Percentiles rank a stretch among this genome's conserved stretches.
phyloP scores from a whole-genome alignment of 2,329 filamentous ascomycete genomes.

The Monosporascus cannonballus region DNA sequence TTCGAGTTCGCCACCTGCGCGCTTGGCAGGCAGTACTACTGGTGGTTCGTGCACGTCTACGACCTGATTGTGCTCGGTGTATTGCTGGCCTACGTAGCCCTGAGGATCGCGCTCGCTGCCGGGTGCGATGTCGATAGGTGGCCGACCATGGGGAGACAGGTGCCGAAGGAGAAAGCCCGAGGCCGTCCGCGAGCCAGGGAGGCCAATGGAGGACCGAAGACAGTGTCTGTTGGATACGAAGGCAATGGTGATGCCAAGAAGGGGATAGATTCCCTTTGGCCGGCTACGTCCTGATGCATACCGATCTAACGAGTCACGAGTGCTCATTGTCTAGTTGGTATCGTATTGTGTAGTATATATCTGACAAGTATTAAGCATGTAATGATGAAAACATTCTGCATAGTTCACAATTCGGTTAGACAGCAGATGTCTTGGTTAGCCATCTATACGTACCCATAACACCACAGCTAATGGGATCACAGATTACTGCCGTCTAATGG shows the following conservation, averaged over 20 bases:
- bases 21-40: constrained; percentile 81
- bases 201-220: background rate
- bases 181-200: background rate
- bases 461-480: too few relatives aligned
- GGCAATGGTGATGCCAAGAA: constrained; percentile 12
- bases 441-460: too few relatives aligned
- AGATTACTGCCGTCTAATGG: too few relatives aligned
- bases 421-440: too few relatives aligned
- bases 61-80: constrained; percentile 46
- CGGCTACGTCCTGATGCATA: background rate
- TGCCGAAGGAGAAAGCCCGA: background rate
- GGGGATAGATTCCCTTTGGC: constrained; percentile 4
- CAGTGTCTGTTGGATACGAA: background rate
- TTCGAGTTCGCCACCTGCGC: constrained; percentile 75
- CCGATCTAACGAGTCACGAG: background rate
- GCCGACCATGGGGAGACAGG: background rate
- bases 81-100: constrained; percentile 19
- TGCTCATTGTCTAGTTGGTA: background rate
- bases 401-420: background rate
- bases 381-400: background rate
- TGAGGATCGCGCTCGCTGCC: constrained; percentile 11
- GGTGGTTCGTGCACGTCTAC: constrained; percentile 84
- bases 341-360: background rate
- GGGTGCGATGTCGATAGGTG: constrained; percentile 16
- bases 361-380: background rate